Base-by-base conservation (phyloP, 257 asterid species). In the Ajuga chamaepitys region DNA sequence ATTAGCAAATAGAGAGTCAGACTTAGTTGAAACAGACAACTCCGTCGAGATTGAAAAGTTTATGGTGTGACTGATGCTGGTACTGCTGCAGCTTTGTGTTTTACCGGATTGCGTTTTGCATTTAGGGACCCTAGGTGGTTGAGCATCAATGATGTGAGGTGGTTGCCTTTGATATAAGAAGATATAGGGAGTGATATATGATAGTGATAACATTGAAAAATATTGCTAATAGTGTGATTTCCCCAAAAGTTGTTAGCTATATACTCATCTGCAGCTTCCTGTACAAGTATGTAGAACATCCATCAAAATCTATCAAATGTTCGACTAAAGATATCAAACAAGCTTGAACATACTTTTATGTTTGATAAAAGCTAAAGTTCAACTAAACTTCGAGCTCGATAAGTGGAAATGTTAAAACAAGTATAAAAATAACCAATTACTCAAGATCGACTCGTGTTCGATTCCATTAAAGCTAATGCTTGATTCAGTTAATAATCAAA, bases 141-240 rank as follows among this genome's bases (percentile, higher is more conserved):
- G 83, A 70, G 77, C 41, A 75, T 62, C 66, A 58, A 68, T 46
- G 22, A 34, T 21, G 28, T 62, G 41, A 58, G 67, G 72, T 62
- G 71, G 67, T 58, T 80, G 86, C 64, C 30, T 57, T 32, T 68
- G 82, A 58, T 46, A 42, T 42, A 71, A 14, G 22, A 72, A 38
- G 55, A 78, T 9, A 24, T 57, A 53, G 2, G 82, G 75, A 7
- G 74, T 62, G 34, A 64, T 74, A 40, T 70, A 71, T 34, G 80
- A 58, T 17, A 75, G 77, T 7, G 87, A 77, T 77, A 86, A 81
- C 95, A 88, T 88, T 9, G 79, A 62, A 64, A 62, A 64, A 9
- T 30, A 4, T 59, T 50, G 1, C 9, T 60, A 12, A 5, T n/a
- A 20, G 51, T 22, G 53, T 5, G 67, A 25, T 70, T 61, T 21